phyloP scores from a whole-genome alignment of 176 grass and related monocot species.

The Phoenix roebelenii region DNA sequence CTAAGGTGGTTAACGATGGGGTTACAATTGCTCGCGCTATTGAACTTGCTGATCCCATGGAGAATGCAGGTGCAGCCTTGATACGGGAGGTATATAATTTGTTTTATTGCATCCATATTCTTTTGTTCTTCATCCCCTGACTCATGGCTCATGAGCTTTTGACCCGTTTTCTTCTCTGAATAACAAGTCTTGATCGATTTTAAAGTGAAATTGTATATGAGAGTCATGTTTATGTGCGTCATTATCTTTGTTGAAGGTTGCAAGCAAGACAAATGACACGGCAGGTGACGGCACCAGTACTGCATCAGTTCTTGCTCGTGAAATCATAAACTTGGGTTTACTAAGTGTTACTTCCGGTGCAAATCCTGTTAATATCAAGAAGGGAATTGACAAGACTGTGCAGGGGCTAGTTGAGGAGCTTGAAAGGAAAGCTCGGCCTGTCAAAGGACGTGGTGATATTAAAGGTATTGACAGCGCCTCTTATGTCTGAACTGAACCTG shows the following conservation, averaged over 20 bases:
- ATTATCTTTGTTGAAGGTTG: background rate
- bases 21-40: slow-evolving; percentile 68
- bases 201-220: too few relatives aligned
- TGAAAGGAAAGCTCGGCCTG: slow-evolving; percentile 4
- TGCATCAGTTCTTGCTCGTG: slow-evolving; percentile 2
- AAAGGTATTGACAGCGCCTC: background rate
- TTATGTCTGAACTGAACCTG: background rate
- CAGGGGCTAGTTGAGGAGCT: slow-evolving; percentile 5
- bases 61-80: slow-evolving; percentile 57
- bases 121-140: background rate
- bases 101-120: background rate
- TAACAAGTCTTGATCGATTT: too few relatives aligned
- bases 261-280: slow-evolving; percentile 2
- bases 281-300: too few relatives aligned
- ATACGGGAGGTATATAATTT: slow-evolving; percentile 42
- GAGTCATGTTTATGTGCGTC: too few relatives aligned
- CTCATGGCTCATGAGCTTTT: too few relatives aligned
- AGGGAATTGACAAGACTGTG: slow-evolving; percentile 10
- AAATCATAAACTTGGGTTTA: slow-evolving; percentile 1
- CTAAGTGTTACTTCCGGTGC: slow-evolving; percentile 5
- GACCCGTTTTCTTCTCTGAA: too few relatives aligned
- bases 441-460: slow-evolving; percentile 2
- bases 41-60: slow-evolving; percentile 67
- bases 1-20: slow-evolving; percentile 68
- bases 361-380: slow-evolving; percentile 8